phyloP scores from a whole-genome alignment of 768 basidiomycete genomes.

The Pisolithus albus region DNA sequence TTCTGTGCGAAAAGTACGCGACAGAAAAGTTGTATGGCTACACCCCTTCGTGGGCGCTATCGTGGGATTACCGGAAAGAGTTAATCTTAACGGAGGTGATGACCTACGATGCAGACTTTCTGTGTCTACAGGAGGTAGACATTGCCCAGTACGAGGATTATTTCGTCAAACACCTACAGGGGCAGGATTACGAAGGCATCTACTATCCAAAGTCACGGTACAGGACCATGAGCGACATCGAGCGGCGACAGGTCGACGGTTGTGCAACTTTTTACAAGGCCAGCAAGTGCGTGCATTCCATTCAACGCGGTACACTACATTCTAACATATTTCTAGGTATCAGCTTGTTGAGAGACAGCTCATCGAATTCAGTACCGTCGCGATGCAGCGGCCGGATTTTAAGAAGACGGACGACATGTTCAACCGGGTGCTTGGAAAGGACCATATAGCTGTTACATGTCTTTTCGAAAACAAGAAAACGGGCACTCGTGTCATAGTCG shows the following conservation, averaged over 20 bases:
- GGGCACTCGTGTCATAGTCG: conserved; percentile 81
- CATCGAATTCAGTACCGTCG: conserved; percentile 88
- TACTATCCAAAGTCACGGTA: conserved; percentile 90
- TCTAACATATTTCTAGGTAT: conserved; percentile 47
- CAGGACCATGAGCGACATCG: conserved; percentile 85
- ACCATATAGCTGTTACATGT: conserved; percentile 85
- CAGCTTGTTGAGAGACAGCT: conserved; percentile 89
- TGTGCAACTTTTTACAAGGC: conserved; percentile 95
- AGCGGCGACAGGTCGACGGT: conserved; percentile 87
- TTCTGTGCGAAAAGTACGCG: conserved; percentile 87
- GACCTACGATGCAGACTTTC: conserved; percentile 75
- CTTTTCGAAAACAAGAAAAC: conserved; percentile 83
- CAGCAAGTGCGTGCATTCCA: conserved; percentile 55
- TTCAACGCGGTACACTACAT: background rate
- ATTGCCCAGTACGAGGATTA: conserved; percentile 88
- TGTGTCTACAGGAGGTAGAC: conserved; percentile 96
- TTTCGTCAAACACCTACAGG: conserved; percentile 66
- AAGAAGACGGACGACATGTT: conserved; percentile 99
- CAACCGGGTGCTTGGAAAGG: conserved; percentile 93
- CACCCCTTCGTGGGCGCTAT: conserved; percentile 92
- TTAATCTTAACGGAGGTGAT: conserved; percentile 80
- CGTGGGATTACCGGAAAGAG: conserved; percentile 93
- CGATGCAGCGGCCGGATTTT: conserved; percentile 89
- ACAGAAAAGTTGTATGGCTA: conserved; percentile 90
- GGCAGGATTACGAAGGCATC: conserved; percentile 82